Base-by-base conservation (phyloP, 768 basidiomycete species). In the Brasilioporus rufonigricans region DNA sequence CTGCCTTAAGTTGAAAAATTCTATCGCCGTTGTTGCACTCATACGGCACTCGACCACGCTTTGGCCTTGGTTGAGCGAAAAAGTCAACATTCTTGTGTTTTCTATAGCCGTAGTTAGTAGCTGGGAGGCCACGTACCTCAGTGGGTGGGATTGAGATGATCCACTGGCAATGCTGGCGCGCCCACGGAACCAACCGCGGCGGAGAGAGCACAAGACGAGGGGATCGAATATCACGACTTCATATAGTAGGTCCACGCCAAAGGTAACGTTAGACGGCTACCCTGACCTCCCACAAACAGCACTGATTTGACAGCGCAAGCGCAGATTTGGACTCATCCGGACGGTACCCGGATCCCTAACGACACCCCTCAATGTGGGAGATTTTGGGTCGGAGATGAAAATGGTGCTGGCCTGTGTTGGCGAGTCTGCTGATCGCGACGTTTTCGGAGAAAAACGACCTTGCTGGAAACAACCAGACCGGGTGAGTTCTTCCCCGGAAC, bases 181-280 rank as follows among this genome's bases (percentile, higher is more conserved):
- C 53, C 19, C 45, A 23, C 46, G 21, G 38, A 48, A 26, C 58
- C 35, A 45, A 48, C n/a, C 23, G 29, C 16, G 29, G 24, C 44
- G 18, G n/a, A 27, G 21, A 43, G 16, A 27, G 31, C 19, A 31
- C 19, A 12, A 0, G 23, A 45, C 7, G 18, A 5, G 21, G 31
- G 19, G 26, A 44, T n/a, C 23, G 32, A 26, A 23, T 10, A 21
- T 31, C 21, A 26, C 31, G 29, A 12, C 57, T 41, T 49, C 29
- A 39, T 36, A 48, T 57, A 31, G 8, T 23, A 4, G 4, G 9
- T 18, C 24, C 19, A 44, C 24, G 55, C 14, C 21, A 36, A 29
- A 36, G n/a, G 10, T 35, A 31, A 52, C 49, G 56, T 58, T 36
- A 58, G 27, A 50, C 9, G n/a, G 16, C 29, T 41, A 50, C 38